These are phyloP conservation scores for Coniella lustricola DNA, from an alignment of 2,329 filamentous ascomycete species.

Conservation along the genomic window DNA sequence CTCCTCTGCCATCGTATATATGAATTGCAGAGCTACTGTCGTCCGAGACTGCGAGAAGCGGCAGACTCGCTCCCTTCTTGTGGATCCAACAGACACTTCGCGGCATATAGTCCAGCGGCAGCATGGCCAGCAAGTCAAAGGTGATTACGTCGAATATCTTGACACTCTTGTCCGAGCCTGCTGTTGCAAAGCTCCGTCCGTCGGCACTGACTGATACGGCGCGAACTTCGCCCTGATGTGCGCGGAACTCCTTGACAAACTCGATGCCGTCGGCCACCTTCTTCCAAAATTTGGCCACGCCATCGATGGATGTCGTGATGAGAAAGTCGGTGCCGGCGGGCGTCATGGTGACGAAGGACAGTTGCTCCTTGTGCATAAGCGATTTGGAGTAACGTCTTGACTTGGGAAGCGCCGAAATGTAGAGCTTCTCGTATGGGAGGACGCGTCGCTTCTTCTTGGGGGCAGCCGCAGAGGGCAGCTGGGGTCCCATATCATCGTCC, in stretches of 20 bases:
- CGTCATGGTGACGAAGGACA: slow-evolving; percentile 82
- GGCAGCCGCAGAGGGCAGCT: slow-evolving; percentile 70
- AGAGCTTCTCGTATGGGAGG: slow-evolving; percentile 91
- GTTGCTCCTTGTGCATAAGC: slow-evolving; percentile 95
- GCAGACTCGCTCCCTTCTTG: slow-evolving; percentile 76
- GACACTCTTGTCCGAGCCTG: slow-evolving; percentile 68
- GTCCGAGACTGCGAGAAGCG: slow-evolving; percentile 76
- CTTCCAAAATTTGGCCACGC: slow-evolving; percentile 99
- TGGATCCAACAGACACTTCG: slow-evolving; percentile 90
- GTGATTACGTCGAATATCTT: slow-evolving; percentile 80
- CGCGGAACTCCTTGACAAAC: slow-evolving; percentile 96
- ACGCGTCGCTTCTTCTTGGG: slow-evolving; percentile 88
- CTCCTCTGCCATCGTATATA: slow-evolving; percentile 85
- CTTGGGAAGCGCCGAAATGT: slow-evolving; percentile 79
- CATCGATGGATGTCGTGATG: slow-evolving; percentile 87
- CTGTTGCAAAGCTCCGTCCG: slow-evolving; percentile 87
- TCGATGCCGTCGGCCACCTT: slow-evolving; percentile 85
- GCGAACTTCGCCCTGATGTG: slow-evolving; percentile 77
- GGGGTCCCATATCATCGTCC: slow-evolving; percentile 88
- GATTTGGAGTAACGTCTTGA: slow-evolving; percentile 85
- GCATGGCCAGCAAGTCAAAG: slow-evolving; percentile 78
- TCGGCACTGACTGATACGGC: slow-evolving; percentile 82
- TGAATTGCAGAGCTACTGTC: slow-evolving; percentile 64
- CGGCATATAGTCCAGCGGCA: slow-evolving; percentile 69
- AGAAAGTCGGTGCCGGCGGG: slow-evolving; percentile 85